phyloP scores from a whole-genome alignment of 2,329 filamentous ascomycete genomes.

The Pleomassaria siparia region DNA sequence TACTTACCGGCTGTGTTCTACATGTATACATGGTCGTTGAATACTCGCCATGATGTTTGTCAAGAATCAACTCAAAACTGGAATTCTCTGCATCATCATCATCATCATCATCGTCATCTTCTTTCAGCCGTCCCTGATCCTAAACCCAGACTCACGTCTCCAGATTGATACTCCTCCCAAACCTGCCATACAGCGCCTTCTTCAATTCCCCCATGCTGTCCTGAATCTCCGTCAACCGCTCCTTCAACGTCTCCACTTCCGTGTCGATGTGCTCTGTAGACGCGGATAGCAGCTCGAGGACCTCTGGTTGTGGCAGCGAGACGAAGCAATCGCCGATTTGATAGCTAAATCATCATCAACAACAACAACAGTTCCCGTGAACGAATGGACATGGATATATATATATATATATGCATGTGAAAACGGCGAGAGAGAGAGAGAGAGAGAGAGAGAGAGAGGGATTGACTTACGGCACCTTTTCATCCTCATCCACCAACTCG shows the following conservation, averaged over 20 bases:
- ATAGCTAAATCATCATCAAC: conserved; percentile 78
- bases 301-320: conserved; percentile 78
- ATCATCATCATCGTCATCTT: not conserved
- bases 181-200: conserved; percentile 88
- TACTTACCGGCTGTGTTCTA: too few relatives aligned
- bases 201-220: conserved; percentile 91
- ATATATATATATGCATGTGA: not conserved
- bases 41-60: too few relatives aligned
- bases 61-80: too few relatives aligned
- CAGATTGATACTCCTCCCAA: conserved; percentile 95
- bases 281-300: conserved; percentile 77
- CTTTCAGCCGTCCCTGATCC: not conserved
- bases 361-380: too few relatives aligned
- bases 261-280: conserved; percentile 74
- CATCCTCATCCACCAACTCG: conserved; percentile 93
- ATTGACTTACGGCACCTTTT: conserved; percentile 77
- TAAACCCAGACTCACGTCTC: conserved; percentile 62
- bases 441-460: not conserved
- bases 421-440: not conserved
- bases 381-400: too few relatives aligned
- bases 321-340: conserved; percentile 97
- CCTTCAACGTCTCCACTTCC: conserved; percentile 75
- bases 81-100: too few relatives aligned
- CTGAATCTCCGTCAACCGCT: conserved; percentile 70
- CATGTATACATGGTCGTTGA: too few relatives aligned